Evolutionary conservation across 306 rosid genomes (phyloP), one percentile per base, ranked within the genome.

Genomic region (Inga laurina): DNA sequence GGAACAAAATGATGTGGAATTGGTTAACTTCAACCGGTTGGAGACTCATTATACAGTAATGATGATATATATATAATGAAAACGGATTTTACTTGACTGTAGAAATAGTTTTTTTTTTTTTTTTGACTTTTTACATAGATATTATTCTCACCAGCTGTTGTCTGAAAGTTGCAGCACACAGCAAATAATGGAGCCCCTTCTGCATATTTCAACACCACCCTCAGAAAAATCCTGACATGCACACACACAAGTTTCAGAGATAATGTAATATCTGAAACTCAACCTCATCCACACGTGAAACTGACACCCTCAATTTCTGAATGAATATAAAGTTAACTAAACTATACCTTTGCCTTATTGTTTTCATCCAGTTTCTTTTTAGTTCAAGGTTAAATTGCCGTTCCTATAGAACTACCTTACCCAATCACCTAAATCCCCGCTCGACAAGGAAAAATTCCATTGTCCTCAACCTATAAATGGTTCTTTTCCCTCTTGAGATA

Each of bases 281-380:
- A 83, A 43, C 87, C 87, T 88, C 91, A 85, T 86, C 85, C 84
- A 57, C 91, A 88, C 89, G 87, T 88, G 91, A 85, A 80, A 74
- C 91, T 85, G 87, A 88, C 91, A 88, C 8, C 39, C 75, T 82
- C 77, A 19, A 77, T 73, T 81, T 82, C 86, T 78, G 81, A 39
- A 83, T 37, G 34, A 49, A 39, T 41, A 54, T 81, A 34, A 85
- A 32, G 51, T 82, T 45, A 73, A 14, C 6, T 12, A 1, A 7
- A 46, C 79, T 67, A 5, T 54, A 7, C 37, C 43, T 27, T 74
- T 82, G 5, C 49, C 37, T 39, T 18, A 15, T 44, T 22, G 15
- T 44, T 22, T n/a, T 81, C 16, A 27, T 72, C 45, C 75, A 14
- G 32, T 12, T 73, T 6, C 76, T 24, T 45, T 72, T 5, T 5